Evolutionary conservation across 352 stramenopile genomes (phyloP).

Genomic region (Globisporangium alternatum): DNA sequence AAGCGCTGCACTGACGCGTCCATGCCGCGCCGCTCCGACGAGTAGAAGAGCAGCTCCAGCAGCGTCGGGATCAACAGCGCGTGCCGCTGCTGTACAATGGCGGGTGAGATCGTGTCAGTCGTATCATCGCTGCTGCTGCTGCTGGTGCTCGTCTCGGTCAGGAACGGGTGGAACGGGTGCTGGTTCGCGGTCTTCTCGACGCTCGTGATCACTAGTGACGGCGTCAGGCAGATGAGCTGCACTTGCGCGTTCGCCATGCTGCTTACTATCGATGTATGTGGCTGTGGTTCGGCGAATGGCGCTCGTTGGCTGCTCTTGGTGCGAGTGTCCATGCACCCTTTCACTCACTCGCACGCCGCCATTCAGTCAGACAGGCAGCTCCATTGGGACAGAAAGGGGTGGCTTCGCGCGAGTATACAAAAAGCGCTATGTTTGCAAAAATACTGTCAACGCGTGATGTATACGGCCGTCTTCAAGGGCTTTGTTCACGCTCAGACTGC

Average conservation of each 20-base stretch:
- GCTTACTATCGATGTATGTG: not conserved
- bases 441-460: not conserved
- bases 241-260: constrained; percentile 32
- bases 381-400: not conserved
- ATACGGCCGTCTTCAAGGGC: not conserved
- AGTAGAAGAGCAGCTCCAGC: constrained; percentile 59
- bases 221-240: constrained; percentile 51
- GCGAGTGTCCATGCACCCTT: constrained; percentile 1
- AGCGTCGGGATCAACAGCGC: constrained; percentile 38
- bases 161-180: constrained; percentile 26
- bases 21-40: constrained; percentile 12
- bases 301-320: constrained; percentile 1
- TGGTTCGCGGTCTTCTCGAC: constrained; percentile 30
- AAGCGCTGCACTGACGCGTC: constrained; percentile 25
- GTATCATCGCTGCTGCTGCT: not conserved
- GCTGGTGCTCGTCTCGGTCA: constrained; percentile 3
- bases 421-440: not conserved
- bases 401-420: constrained; percentile 1
- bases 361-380: constrained; percentile 8
- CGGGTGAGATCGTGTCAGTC: not conserved
- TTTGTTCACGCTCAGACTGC: too few species aligned
- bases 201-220: constrained; percentile 59
- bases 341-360: not conserved
- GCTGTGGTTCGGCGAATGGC: not conserved
- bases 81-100: not conserved